Evolutionary conservation across 495 filamentous ascomycete genomes (phyloP).

Genomic region (Neurospora cerealis): DNA sequence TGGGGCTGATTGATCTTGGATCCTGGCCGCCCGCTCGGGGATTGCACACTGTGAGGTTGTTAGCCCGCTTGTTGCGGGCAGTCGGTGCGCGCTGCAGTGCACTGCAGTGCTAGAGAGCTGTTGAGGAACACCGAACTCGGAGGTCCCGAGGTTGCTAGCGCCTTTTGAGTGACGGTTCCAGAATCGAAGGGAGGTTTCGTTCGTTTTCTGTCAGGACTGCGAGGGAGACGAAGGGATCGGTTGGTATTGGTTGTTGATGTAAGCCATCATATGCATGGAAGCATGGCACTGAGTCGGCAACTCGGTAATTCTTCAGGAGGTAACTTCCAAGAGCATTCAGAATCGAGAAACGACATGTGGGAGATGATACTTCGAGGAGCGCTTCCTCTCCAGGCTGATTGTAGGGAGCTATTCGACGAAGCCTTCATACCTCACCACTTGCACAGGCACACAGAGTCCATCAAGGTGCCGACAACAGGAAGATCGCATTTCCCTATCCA

Average conservation of each 20-base stretch:
- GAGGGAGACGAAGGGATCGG: neutral
- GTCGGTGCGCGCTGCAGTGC: neutral
- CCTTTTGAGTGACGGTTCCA: neutral
- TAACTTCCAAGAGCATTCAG: neutral
- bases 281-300: neutral
- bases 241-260: neutral
- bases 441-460: neutral
- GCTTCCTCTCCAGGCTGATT: neutral
- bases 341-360: neutral
- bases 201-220: neutral
- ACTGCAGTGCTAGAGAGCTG: neutral
- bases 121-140: neutral
- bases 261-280: neutral
- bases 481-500: neutral
- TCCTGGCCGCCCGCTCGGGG: neutral
- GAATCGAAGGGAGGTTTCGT: neutral
- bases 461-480: neutral
- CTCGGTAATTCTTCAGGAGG: neutral
- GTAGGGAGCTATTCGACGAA: neutral
- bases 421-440: neutral
- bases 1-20: slow-evolving; percentile 27
- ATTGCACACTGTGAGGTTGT: slow-evolving; percentile 3
- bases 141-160: neutral
- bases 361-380: neutral
- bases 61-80: neutral